Base-by-base conservation (phyloP, 73 alveolate genomes). In the Effrenium voratum region DNA sequence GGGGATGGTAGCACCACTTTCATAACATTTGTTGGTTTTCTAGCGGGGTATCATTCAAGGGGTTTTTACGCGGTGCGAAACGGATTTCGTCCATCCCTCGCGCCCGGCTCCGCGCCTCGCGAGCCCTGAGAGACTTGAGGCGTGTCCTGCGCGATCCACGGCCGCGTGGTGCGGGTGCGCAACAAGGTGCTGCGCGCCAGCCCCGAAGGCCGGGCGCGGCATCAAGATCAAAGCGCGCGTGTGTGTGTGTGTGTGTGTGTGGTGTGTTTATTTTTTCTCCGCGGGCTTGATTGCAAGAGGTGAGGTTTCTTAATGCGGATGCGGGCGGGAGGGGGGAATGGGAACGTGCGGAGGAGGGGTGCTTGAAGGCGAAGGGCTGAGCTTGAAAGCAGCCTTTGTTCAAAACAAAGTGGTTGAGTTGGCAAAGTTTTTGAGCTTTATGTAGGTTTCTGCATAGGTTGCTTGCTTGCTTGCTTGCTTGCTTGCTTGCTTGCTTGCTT, bases 91-190 rank as follows among this genome's bases (percentile, higher is more conserved):
- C 30, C 30, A 16, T 24, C 40, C 40, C 43, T 24, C 30, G 19
- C 79, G 40, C 40, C 16, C 2, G 43, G 79, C 8, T 16, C 2
- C 79, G 16, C 79, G 79, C 66, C 93, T 93, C 87, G 86, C 99
- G 99, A 95, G 99, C 99, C 98, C 99, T 99, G n/a, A n/a, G n/a
- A n/a, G n/a, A n/a, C n/a, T 66, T n/a, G 2, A 83, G 93, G 93
- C 99, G 99, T 99, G 57, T 99, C 99, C 73, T 99, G 99, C 98
- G 99, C 99, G 84, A 99, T 99, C 99, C 99, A 99, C 99, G 99
- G 99, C 90, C 99, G 99, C 80, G 99, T 99, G 93, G 99, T 99
- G 83, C 99, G 99, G 93, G 99, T 99, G 84, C 99, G 99, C 99
- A 93, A 99, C 88, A 94, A 97, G 83, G 99, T 55, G 60, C 49